Evolutionary conservation across 2,329 filamentous ascomycete genomes (phyloP), one percentile per base, ranked within the genome.

Genomic region (Aphanocladium album): DNA sequence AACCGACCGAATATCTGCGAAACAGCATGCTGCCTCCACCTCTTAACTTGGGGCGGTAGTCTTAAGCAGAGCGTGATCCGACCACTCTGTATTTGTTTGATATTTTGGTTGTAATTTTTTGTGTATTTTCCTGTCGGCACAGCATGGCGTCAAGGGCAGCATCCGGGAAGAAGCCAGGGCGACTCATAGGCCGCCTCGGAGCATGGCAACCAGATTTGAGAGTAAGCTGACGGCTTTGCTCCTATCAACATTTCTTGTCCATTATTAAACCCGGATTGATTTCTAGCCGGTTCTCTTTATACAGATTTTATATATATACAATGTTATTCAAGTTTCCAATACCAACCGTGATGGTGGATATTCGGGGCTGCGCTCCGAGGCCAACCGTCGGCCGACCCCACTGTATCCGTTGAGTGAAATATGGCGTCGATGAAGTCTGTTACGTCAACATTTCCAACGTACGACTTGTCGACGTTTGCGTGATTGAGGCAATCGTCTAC

Each of bases 1-100:
- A 77, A 67, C 76, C 78, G 14, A 67, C 68, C 19, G 74, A 75
- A 27, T 65, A 72, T 52, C 69, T 71, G 9, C 64, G 67, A n/a
- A 67, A 70, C 49, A 62, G 61, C 35, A 63, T 77, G 60, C 67
- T 71, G 47, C 73, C 74, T 30, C 67, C 70, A 39, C 73, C 73
- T 25, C 65, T 76, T 25, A 69, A 68, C 21, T 61, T 75, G 33
- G 67, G 71, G 41, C 67, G 70, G 51, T 72, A 63, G 69, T 27
- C 23, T 21, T 43, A 19, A 5, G 17, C 39, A 43, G 6, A 17
- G 39, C 39, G n/a, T 6, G 6, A 35, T 35, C 12, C 33, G 39
- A 43, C n/a, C 23, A 7, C 23, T 43, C 3, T 54, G 17, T 19
- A 56, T 35, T 47, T 30, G n/a, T 19, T 46, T 54, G 27, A 21